Base-by-base conservation (phyloP, 1,139 yeast species). In the Magnusiomyces clavatus region DNA sequence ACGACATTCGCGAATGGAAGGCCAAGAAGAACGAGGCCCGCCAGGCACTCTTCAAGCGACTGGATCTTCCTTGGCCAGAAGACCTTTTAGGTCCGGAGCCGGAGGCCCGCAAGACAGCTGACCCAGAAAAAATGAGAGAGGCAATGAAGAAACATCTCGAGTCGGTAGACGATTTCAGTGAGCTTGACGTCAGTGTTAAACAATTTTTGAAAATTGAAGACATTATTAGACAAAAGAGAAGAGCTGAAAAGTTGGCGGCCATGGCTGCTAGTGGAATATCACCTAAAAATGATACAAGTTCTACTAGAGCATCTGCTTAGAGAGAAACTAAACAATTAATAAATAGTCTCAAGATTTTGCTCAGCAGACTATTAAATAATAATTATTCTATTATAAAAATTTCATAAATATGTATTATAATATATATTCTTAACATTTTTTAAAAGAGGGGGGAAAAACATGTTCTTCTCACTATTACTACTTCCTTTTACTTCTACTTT, bases 131-230 rank as follows among this genome's bases (percentile, higher is more conserved):
- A 4, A 14, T 14, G 4, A 20, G 10, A 41, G 24, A 40, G 20
- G 43, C 17, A 5, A 40, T 13, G 6, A 6, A 24, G 16, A 51
- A 24, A 54, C 53, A 24, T 44, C 41, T 43, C 48, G 49, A 43
- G 55, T 69, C 29, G 60, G 58, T 56, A 60, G 57, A 48, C 59
- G 55, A 49, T 60, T 37, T 14, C 5, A 14, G 39, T 5, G 82
- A 78, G 49, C 82, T 88, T 46, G 95, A 95, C 13, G 75, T 83
- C 13, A 81, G 86, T 37, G 82, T 90, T 57, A 76, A 80, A 55
- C 96, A 81, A 2, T 90, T 90, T 72, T 88, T 95, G 3, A 85
- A 85, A 61, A 80, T 87, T 51, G 97, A 90, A 67, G 80, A 81
- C 70, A 74, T 73, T 61, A 70, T 84, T 63, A 81, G 81, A 58